These are phyloP conservation scores for Megacollybia marginata DNA, from an alignment of 768 basidiomycete genomes.

Conservation along the genomic window DNA sequence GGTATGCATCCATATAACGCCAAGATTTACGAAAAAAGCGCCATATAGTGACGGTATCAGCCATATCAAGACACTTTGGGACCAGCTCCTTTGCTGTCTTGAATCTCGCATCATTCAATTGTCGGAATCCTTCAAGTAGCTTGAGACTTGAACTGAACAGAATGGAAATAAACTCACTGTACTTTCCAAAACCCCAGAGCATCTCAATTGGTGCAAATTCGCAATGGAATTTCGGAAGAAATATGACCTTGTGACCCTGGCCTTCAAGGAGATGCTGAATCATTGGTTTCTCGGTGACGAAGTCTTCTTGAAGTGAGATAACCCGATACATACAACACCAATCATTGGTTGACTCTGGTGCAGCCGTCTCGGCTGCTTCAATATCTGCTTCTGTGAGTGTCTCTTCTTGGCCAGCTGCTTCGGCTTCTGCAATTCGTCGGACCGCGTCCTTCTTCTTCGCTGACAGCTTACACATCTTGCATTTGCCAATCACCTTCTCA, in stretches of 20 bases:
- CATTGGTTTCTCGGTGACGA: slow-evolving; percentile 12
- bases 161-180: slow-evolving; percentile 6
- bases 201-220: slow-evolving; percentile 15
- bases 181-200: slow-evolving; percentile 20
- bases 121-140: slow-evolving; percentile 11
- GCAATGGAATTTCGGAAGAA: not conserved
- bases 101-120: slow-evolving; percentile 16
- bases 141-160: slow-evolving; percentile 4
- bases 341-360: not conserved
- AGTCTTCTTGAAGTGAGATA: slow-evolving; percentile 12
- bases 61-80: slow-evolving; percentile 13
- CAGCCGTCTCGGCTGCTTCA: slow-evolving; percentile 5
- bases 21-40: slow-evolving; percentile 13
- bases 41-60: slow-evolving; percentile 10
- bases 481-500: slow-evolving; percentile 8
- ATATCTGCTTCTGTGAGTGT: not conserved
- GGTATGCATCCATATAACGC: slow-evolving; percentile 16
- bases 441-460: slow-evolving; percentile 10
- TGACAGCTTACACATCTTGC: slow-evolving; percentile 11
- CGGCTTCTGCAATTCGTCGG: slow-evolving; percentile 5
- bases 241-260: slow-evolving; percentile 16
- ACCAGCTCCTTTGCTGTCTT: slow-evolving; percentile 14
- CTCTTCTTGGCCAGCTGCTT: slow-evolving; percentile 4
- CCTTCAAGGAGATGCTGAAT: slow-evolving; percentile 13
- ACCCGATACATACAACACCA: slow-evolving; percentile 15